Evolutionary conservation across 176 grass and related monocot species (phyloP).

Genomic region (Ensete glaucum): DNA sequence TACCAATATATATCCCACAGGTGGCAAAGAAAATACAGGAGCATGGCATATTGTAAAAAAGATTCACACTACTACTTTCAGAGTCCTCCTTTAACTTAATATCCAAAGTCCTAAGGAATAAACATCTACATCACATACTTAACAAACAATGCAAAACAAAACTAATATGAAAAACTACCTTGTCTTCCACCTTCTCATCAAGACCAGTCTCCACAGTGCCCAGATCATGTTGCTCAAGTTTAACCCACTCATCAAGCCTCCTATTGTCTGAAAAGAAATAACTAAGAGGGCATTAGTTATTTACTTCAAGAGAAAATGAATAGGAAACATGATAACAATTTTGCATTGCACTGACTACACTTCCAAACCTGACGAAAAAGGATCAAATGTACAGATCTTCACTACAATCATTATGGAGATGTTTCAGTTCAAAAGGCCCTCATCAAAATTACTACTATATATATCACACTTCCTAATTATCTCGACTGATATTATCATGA

Average conservation of each 20-base stretch:
- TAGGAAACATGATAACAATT: background rate
- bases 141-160: background rate
- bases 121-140: background rate
- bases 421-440: background rate
- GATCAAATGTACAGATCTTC: background rate
- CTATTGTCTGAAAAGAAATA: constrained; percentile 63
- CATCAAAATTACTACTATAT: background rate
- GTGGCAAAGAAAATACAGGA: background rate
- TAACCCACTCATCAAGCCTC: constrained; percentile 95
- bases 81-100: background rate
- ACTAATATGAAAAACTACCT: constrained; percentile 36
- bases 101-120: background rate
- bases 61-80: too few species aligned
- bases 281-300: constrained; percentile 9
- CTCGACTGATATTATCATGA: too few species aligned
- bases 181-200: constrained; percentile 93
- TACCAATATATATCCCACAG: background rate
- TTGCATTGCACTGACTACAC: background rate
- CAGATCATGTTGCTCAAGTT: constrained; percentile 96
- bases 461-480: too few species aligned
- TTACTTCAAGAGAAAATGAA: background rate
- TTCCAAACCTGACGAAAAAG: background rate
- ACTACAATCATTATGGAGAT: background rate
- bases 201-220: constrained; percentile 74
- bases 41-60: background rate